Percentiles rank a stretch among this genome's conserved stretches.
Evolutionary conservation across 805 yeast species (phyloP).

Genomic region (Kregervanrija pseudodelftensis): DNA sequence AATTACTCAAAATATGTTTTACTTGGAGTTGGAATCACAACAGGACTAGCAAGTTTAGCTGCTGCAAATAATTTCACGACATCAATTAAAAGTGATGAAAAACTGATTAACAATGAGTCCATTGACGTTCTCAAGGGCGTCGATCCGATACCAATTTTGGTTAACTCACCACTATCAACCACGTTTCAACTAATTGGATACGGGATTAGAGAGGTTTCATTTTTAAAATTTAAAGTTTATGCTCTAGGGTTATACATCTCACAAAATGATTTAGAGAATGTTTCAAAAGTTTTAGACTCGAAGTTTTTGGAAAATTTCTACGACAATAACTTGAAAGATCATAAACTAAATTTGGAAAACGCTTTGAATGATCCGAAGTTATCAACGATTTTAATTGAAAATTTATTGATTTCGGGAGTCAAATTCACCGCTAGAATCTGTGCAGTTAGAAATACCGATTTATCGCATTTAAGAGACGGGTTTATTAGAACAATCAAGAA

Average conservation of each 20-base stretch:
- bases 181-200: slow-evolving; percentile 59
- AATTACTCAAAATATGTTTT: too few species aligned
- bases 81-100: slow-evolving; percentile 8
- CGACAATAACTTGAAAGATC: slow-evolving; percentile 21
- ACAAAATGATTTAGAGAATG: slow-evolving; percentile 40
- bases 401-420: slow-evolving; percentile 51
- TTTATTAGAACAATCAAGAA: slow-evolving; percentile 73
- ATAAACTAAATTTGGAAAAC: slow-evolving; percentile 31
- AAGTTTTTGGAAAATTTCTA: slow-evolving; percentile 30
- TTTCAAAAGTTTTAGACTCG: slow-evolving; percentile 37
- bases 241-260: slow-evolving; percentile 80
- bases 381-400: slow-evolving; percentile 47
- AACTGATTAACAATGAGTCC: slow-evolving; percentile 3
- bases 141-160: slow-evolving; percentile 22
- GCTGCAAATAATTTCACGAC: not conserved
- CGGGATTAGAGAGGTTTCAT: slow-evolving; percentile 81
- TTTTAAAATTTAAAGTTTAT: slow-evolving; percentile 75
- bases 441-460: slow-evolving; percentile 88
- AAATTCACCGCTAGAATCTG: slow-evolving; percentile 67
- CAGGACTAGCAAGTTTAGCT: not conserved
- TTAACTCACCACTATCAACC: slow-evolving; percentile 11
- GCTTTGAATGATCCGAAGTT: slow-evolving; percentile 45
- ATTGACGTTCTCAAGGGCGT: slow-evolving; percentile 23
- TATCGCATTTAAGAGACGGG: slow-evolving; percentile 84
- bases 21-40: too few species aligned